Evolutionary conservation across 2,329 filamentous ascomycete genomes (phyloP), one percentile per base, ranked within the genome.

Genomic region (Alternaria consortialis): DNA sequence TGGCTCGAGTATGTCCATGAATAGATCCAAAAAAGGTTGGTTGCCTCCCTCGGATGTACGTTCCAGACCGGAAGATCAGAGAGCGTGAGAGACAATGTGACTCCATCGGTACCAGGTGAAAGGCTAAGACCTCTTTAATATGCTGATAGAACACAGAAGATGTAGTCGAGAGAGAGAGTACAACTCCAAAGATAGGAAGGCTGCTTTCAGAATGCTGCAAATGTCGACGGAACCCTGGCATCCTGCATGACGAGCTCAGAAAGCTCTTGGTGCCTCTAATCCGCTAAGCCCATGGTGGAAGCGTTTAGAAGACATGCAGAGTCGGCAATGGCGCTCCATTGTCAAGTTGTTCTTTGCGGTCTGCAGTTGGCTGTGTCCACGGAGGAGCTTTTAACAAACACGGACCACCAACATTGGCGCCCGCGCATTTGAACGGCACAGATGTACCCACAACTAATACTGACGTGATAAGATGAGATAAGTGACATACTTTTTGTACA

Each of bases 1-100:
- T 37, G 36, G 25, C 27, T 36, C 32, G 34, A 43, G 20, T 23
- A 17, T 31, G 40, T 17, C 15, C 20, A 23, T n/a, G 37, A 17
- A 20, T 58, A 23, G 37, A 31, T n/a, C 31, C 29, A 27, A 34
- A 47, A 59, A n/a, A 32, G 34, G 56, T 23, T 43, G 43, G 39
- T 36, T 5, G 17, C n/a, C 36, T 59, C 34, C 39, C 36, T 43
- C 15, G 9, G 17, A 11, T 27, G n/a, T 43, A 20, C 36, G 15
- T 17, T 44, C 11, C 7, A 43, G 23, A 37, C 25, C 13, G 20
- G 39, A 13, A 27, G 23, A 40, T 23, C 2, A 25, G 50, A 31
- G 37, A 25, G 13, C 39, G 31, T 15, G 34, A 40, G 13, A 12
- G 23, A 9, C 20, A 51, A 17, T 11, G 31, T 34, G 43, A 13